Evolutionary conservation across 2,329 filamentous ascomycete genomes (phyloP), one percentile per base, ranked within the genome.

Genomic region (Colletotrichum limetticola): DNA sequence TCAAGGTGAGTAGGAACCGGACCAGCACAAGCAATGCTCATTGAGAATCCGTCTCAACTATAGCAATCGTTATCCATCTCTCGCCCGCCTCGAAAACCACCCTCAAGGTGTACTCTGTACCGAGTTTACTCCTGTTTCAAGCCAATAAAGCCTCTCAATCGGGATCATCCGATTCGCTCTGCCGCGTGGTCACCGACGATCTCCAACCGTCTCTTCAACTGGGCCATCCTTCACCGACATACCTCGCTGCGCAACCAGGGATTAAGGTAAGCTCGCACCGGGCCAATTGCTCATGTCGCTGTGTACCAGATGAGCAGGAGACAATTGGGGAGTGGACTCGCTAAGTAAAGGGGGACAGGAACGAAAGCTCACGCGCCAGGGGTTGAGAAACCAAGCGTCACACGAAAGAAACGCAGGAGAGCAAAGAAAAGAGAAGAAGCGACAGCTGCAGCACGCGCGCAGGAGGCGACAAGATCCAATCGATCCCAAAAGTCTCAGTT

Each of bases 401-500:
- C 32, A 49, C 22, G 46, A 52, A 11, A 57, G 52, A 56, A 32
- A 65, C 52, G 52, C 62, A 32, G 24, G 32, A 12, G 32, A 12
- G 32, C 32, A 35, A 35, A 35, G 32, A 35, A 42, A 37, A 37
- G 26, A 59, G 53, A 69, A 35, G 55, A 37, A 64, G 49, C 55
- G 49, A 65, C 35, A 55, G 26, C 53, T 37, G 37, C 37, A 42
- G 16, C 16, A 46, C 66, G 32, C 42, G 19, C 68, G 55, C 61
- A 62, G 59, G 60, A 71, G 64, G 53, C 59, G 61, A 66, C 59
- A 64, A 74, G 58, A 57, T 65, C 57, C 63, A 68, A 61, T 61
- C 59, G 59, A 68, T 58, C 42, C 55, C 30, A 28, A 66, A 65
- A 57, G 71, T 73, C 71, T 71, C 66, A 73, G 46, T 61, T 62